Conservation (phyloP, 2,329 filamentous ascomycete species). For the Mariannaea elegans region DNA sequence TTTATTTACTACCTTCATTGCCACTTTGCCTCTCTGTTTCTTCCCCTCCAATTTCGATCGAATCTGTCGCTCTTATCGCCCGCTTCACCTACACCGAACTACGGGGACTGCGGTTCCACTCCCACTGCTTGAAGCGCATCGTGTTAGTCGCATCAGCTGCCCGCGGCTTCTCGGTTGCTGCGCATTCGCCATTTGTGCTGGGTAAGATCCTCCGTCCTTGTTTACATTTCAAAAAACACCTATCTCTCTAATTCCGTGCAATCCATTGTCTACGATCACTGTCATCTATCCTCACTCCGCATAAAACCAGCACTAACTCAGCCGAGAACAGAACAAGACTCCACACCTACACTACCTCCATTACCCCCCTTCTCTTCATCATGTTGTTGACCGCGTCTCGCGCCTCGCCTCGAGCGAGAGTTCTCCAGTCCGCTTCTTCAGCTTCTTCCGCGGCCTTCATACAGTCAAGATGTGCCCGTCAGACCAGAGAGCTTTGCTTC, state of each 20-base stretch:
- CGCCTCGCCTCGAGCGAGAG: slow-evolving; percentile 41
- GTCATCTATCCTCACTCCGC: neutral
- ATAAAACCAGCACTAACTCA: neutral
- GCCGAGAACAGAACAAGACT: slow-evolving; percentile 7
- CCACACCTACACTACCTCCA: slow-evolving; percentile 1
- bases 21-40: neutral
- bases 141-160: slow-evolving; percentile 17
- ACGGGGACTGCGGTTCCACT: slow-evolving; percentile 11
- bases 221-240: neutral
- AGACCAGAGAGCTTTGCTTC: slow-evolving; percentile 57
- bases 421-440: slow-evolving; percentile 32
- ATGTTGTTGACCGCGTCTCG: slow-evolving; percentile 42
- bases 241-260: neutral
- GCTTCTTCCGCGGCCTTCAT: slow-evolving; percentile 21
- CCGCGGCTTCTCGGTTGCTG: slow-evolving; percentile 2
- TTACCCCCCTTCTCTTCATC: slow-evolving; percentile 11
- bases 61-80: neutral
- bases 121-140: slow-evolving; percentile 5
- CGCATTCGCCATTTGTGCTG: slow-evolving; percentile 2
- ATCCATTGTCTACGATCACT: neutral
- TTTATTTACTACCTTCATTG: slow-evolving; percentile 14
- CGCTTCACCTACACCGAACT: slow-evolving; percentile 2
- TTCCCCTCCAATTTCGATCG: neutral
- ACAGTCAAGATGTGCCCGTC: slow-evolving; percentile 30
- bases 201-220: slow-evolving; percentile 10